phyloP scores from a whole-genome alignment of 1,284 basidiomycete genomes.

The Malassezia psittaci region DNA sequence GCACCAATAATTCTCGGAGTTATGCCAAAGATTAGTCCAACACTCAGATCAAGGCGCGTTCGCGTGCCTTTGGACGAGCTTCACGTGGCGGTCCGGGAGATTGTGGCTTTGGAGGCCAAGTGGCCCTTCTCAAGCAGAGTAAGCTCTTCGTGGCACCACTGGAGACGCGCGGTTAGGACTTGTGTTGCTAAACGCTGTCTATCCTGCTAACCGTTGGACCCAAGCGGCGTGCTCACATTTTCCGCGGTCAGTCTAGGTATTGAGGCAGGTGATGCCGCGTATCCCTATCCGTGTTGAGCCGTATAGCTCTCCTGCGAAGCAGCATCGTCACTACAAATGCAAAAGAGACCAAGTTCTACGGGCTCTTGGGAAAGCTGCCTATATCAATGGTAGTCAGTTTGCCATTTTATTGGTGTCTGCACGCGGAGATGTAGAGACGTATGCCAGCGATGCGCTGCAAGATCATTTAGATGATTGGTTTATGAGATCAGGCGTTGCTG shows the following conservation, averaged over 20 bases:
- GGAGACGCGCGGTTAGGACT: conserved; percentile 1
- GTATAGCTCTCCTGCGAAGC: conserved; percentile 52
- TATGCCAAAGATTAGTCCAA: neutral
- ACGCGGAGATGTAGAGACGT: conserved; percentile 53
- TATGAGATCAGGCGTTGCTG: conserved; percentile 32
- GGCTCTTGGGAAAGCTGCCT: conserved; percentile 49
- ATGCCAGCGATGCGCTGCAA: conserved; percentile 50
- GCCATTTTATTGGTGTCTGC: conserved; percentile 53
- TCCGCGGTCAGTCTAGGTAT: neutral
- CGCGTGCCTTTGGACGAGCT: conserved; percentile 1
- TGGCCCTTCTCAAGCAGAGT: neutral
- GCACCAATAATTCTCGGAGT: neutral
- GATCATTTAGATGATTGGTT: conserved; percentile 38
- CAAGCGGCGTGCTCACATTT: neutral
- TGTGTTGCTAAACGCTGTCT: neutral
- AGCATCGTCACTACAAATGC: conserved; percentile 53
- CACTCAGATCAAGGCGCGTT: neutral
- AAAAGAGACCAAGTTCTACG: conserved; percentile 54
- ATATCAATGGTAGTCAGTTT: conserved; percentile 54
- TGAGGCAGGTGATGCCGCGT: conserved; percentile 49
- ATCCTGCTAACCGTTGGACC: neutral
- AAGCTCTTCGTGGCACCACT: neutral
- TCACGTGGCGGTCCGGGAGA: conserved; percentile 5
- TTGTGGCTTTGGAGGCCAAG: neutral
- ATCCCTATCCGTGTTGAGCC: conserved; percentile 53